These are phyloP conservation scores for Coprinopsis cinerea DNA, from an alignment of 768 basidiomycete species.

Conservation along the genomic window DNA sequence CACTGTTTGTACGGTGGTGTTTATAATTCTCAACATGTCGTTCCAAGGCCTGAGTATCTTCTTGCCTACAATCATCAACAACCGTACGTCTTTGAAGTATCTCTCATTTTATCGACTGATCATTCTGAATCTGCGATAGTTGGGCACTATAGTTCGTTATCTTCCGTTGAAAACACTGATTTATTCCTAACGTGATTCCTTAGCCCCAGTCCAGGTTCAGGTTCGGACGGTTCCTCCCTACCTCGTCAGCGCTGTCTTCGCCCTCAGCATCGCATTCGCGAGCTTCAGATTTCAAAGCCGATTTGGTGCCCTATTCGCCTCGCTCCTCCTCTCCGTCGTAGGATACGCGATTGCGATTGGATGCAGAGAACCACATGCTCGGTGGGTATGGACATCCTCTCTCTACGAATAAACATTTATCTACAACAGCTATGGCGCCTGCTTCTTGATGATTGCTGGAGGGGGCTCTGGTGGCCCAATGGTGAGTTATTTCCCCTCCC, in stretches of 20 bases:
- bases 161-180: background rate
- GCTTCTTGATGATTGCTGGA: conserved; percentile 32
- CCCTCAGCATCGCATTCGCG: conserved; percentile 21
- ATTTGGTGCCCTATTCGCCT: conserved; percentile 23
- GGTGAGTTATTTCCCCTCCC: conserved; percentile 1
- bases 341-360: conserved; percentile 33
- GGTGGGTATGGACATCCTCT: background rate
- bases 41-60: conserved; percentile 39
- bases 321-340: conserved; percentile 25
- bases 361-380: conserved; percentile 28
- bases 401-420: background rate
- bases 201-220: conserved; percentile 30
- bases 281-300: conserved; percentile 25
- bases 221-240: conserved; percentile 38
- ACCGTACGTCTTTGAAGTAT: conserved; percentile 26
- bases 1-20: conserved; percentile 23
- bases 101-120: no score
- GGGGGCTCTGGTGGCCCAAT: conserved; percentile 25
- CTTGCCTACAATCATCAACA: conserved; percentile 41
- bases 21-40: conserved; percentile 32
- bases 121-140: no score
- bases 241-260: conserved; percentile 30
- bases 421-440: conserved; percentile 28
- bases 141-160: background rate
- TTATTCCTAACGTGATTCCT: conserved; percentile 4